These are phyloP conservation scores for Tolypocladium album DNA, from an alignment of 2,329 filamentous ascomycete genomes.

Conservation along the genomic window DNA sequence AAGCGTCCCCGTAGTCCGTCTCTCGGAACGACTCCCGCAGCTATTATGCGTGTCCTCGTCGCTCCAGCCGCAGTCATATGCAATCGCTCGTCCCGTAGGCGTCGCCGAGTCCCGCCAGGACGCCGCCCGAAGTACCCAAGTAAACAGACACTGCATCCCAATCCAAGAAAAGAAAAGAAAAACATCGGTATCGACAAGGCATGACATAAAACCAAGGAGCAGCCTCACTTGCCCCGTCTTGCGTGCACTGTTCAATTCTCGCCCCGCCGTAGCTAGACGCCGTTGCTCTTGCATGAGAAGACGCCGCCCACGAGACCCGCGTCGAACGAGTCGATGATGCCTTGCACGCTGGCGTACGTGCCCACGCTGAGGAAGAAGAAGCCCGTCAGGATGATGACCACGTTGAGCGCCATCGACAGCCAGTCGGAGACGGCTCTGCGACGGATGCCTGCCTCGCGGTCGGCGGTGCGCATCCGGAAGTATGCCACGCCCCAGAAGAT, in stretches of 20 bases:
- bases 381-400: constrained; percentile 62
- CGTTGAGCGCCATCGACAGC: constrained; percentile 54
- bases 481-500: constrained; percentile 88
- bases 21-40: background rate
- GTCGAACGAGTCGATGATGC: constrained; percentile 63
- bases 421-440: constrained; percentile 39
- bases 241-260: background rate
- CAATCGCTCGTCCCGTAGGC: background rate
- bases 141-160: background rate
- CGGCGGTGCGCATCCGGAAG: constrained; percentile 61
- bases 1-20: background rate
- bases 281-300: constrained; percentile 65
- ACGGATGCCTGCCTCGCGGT: constrained; percentile 40
- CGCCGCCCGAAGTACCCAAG: background rate
- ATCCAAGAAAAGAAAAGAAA: background rate
- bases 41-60: background rate
- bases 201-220: background rate
- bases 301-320: constrained; percentile 54
- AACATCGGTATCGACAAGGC: background rate
- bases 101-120: background rate
- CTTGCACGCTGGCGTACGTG: constrained; percentile 69
- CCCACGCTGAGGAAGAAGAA: constrained; percentile 73
- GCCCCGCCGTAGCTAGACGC: constrained; percentile 29
- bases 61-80: background rate
- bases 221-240: background rate